These are phyloP conservation scores for Ustilaginoidea virens DNA, from an alignment of 2,329 filamentous ascomycete species.

Conservation along the genomic window DNA sequence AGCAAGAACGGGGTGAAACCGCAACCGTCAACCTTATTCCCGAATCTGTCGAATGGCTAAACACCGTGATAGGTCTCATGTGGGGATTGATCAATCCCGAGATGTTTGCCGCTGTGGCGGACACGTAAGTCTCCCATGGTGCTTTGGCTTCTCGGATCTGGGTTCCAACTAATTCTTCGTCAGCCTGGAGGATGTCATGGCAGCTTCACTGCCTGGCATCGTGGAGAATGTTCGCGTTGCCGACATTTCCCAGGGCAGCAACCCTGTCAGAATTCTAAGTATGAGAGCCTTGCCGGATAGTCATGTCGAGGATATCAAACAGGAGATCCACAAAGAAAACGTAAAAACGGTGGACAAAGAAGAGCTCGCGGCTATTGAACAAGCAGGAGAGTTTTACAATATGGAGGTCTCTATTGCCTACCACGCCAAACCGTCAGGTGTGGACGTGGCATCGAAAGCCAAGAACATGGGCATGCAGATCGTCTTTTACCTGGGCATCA, in stretches of 20 bases:
- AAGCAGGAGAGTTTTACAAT: conserved; percentile 87
- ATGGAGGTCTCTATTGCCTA: conserved; percentile 84
- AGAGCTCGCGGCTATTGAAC: conserved; percentile 75
- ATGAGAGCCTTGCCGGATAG: conserved; percentile 66
- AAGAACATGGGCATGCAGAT: conserved; percentile 96
- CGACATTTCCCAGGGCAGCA: conserved; percentile 86
- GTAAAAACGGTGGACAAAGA: conserved; percentile 71
- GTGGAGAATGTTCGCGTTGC: conserved; percentile 92
- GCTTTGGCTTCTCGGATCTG: background rate
- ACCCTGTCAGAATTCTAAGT: conserved; percentile 77
- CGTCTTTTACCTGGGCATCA: conserved; percentile 83
- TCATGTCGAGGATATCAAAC: conserved; percentile 68
- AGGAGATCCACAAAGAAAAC: conserved; percentile 65
- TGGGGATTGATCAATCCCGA: conserved; percentile 93
- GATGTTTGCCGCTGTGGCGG: conserved; percentile 84
- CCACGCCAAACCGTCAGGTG: conserved; percentile 62
- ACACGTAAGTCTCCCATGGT: conserved; percentile 36
- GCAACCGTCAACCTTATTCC: conserved; percentile 81
- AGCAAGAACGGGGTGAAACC: conserved; percentile 70
- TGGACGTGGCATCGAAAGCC: conserved; percentile 62
- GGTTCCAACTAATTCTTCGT: conserved; percentile 3
- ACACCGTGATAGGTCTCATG: conserved; percentile 66
- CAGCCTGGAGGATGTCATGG: conserved; percentile 67
- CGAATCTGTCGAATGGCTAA: conserved; percentile 93
- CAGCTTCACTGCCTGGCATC: conserved; percentile 76